A percentile compares a stretch with the other conserved stretches of the same genome.
Conservation (phyloP, 768 basidiomycete species). For the Mycena rosella region DNA sequence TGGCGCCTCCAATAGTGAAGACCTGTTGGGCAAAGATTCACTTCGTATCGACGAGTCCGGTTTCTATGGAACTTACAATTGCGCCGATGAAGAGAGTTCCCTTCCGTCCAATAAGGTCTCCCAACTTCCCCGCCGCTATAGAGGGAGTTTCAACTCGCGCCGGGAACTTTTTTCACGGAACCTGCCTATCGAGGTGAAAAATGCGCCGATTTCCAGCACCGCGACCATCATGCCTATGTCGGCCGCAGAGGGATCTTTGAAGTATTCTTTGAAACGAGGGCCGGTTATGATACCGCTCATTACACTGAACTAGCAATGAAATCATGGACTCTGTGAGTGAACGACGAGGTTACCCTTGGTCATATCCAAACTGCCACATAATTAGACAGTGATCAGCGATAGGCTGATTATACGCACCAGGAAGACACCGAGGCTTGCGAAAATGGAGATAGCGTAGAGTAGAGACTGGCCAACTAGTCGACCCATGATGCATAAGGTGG, state of each 20-base stretch:
- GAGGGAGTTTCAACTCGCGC: too few species aligned
- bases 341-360: constrained; percentile 73
- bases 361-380: constrained; percentile 78
- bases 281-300: constrained; percentile 95
- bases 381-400: constrained; percentile 18
- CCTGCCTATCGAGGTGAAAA: too few species aligned
- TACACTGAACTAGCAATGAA: constrained; percentile 61
- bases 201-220: constrained; percentile 93
- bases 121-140: constrained; percentile 87
- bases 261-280: constrained; percentile 84
- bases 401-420: constrained; percentile 65
- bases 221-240: constrained; percentile 96
- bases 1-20: constrained; percentile 87
- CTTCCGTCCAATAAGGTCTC: constrained; percentile 87
- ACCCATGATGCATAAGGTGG: constrained; percentile 69
- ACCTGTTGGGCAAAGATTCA: too few species aligned
- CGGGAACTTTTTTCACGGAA: too few species aligned
- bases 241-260: constrained; percentile 79
- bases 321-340: constrained; percentile 33
- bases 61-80: too few species aligned
- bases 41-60: too few species aligned
- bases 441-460: constrained; percentile 83
- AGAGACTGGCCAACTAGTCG: constrained; percentile 82
- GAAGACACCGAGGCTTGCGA: constrained; percentile 88
- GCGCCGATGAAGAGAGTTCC: constrained; percentile 90